phyloP scores from a whole-genome alignment of 2,329 filamentous ascomycete genomes.

The Fusarium chaquense region DNA sequence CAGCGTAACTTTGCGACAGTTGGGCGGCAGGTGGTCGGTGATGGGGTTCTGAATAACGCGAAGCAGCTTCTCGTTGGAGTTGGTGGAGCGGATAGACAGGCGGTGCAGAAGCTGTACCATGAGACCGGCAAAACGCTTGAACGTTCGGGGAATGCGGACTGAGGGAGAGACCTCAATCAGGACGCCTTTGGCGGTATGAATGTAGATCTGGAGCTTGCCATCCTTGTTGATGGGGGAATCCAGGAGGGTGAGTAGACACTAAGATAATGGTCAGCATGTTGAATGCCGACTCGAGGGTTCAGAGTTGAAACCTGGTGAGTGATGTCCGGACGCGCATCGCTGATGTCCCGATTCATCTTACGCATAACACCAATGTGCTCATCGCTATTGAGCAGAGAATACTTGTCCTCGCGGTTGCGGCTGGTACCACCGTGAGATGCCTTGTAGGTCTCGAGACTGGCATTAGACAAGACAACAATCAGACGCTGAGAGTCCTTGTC shows the following conservation, averaged over 20 bases:
- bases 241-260: slow-evolving; percentile 97
- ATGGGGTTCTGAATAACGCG: slow-evolving; percentile 99
- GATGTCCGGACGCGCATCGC: slow-evolving; percentile 96
- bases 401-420: slow-evolving; percentile 88
- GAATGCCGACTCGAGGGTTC: slow-evolving; percentile 54
- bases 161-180: slow-evolving; percentile 98
- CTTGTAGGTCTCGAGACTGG: slow-evolving; percentile 97
- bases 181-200: slow-evolving; percentile 96
- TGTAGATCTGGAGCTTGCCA: slow-evolving; percentile 97
- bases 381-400: slow-evolving; percentile 96
- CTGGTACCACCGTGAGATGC: slow-evolving; percentile 78
- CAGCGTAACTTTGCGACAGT: slow-evolving; percentile 97
- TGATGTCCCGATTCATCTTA: slow-evolving; percentile 99
- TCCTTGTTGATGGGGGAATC: slow-evolving; percentile 99
- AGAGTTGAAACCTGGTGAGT: slow-evolving; percentile 85
- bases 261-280: slow-evolving; percentile 58
- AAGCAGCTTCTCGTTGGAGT: slow-evolving; percentile 96
- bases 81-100: slow-evolving; percentile 94
- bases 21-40: slow-evolving; percentile 94
- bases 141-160: slow-evolving; percentile 96
- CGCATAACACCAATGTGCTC: slow-evolving; percentile 99
- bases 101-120: slow-evolving; percentile 99
- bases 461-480: slow-evolving; percentile 96
- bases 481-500: slow-evolving; percentile 93
- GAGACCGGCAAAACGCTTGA: slow-evolving; percentile 97